These are phyloP conservation scores for Apiospora saccharicola DNA, from an alignment of 2,329 filamentous ascomycete species.

Conservation along the genomic window DNA sequence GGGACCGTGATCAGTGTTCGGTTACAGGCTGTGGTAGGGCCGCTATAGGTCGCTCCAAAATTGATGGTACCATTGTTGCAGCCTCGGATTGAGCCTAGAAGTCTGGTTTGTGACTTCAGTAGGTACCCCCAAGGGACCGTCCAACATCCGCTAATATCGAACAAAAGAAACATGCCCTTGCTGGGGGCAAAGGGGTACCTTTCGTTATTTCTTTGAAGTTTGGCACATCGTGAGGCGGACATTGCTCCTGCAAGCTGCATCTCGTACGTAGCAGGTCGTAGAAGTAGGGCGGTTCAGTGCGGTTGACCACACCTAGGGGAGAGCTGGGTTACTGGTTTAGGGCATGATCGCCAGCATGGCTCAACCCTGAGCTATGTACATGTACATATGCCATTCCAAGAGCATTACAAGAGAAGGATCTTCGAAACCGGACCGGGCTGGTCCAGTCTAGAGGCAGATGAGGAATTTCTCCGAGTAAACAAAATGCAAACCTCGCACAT, in stretches of 20 bases:
- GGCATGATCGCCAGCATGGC: conserved; percentile 17
- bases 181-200: not conserved
- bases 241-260: not conserved
- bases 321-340: conserved; percentile 3
- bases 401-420: not conserved
- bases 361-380: not conserved
- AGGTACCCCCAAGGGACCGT: not conserved
- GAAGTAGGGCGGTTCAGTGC: not conserved
- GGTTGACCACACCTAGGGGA: not conserved
- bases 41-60: conserved; percentile 2
- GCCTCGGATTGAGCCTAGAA: not conserved
- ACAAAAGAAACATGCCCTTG: not conserved
- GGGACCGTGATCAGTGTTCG: not conserved
- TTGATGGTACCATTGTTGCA: conserved; percentile 12
- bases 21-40: not conserved
- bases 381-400: not conserved
- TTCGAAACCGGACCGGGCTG: conserved; percentile 15
- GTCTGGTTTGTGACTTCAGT: not conserved
- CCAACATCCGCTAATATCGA: too few relatives aligned
- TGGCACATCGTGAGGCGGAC: conserved; percentile 10
- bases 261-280: not conserved
- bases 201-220: not conserved
- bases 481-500: too few relatives aligned
- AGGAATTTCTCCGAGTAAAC: not conserved
- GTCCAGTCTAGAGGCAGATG: not conserved